These are phyloP conservation scores for Annulohypoxylon moriforme DNA, from an alignment of 495 filamentous ascomycete genomes.

Conservation along the genomic window DNA sequence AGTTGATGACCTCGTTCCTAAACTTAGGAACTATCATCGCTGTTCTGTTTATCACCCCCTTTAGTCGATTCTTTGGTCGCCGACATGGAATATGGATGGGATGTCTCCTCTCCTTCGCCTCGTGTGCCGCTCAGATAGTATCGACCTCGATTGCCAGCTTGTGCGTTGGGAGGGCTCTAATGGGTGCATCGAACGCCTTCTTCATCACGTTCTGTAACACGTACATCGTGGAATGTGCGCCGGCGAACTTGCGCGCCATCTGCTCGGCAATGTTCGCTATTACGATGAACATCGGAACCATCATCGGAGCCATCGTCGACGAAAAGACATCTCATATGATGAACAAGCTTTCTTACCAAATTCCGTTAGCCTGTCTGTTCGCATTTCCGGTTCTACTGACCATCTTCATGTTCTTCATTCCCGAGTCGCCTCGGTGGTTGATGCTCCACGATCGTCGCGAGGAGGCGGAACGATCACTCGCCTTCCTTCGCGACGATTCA, in stretches of 20 bases:
- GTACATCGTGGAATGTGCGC: conserved; percentile 56
- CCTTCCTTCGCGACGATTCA: conserved; percentile 34
- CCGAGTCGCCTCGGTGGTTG: conserved; percentile 61
- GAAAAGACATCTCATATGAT: conserved; percentile 57
- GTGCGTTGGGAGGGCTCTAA: conserved; percentile 57
- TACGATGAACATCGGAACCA: conserved; percentile 58
- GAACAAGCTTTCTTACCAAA: conserved; percentile 57
- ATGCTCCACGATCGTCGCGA: conserved; percentile 40
- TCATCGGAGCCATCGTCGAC: conserved; percentile 62
- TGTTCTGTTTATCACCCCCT: conserved; percentile 50
- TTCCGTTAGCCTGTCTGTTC: conserved; percentile 61
- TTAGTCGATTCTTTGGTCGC: conserved; percentile 55
- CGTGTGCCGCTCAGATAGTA: conserved; percentile 55
- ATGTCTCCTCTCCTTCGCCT: conserved; percentile 49
- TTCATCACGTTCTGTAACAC: conserved; percentile 61
- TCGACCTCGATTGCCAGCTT: conserved; percentile 51
- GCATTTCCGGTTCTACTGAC: conserved; percentile 58
- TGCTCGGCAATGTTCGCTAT: conserved; percentile 57
- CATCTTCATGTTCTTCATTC: conserved; percentile 59
- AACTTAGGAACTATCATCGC: conserved; percentile 48
- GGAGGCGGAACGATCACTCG: conserved; percentile 41
- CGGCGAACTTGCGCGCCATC: conserved; percentile 55
- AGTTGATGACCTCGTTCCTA: conserved; percentile 47
- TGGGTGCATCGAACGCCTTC: conserved; percentile 60
- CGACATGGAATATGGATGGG: conserved; percentile 55